A percentile compares a stretch with the other conserved stretches of the same genome.
Evolutionary conservation across 768 basidiomycete species (phyloP).

Genomic region (Russula dissimulans): DNA sequence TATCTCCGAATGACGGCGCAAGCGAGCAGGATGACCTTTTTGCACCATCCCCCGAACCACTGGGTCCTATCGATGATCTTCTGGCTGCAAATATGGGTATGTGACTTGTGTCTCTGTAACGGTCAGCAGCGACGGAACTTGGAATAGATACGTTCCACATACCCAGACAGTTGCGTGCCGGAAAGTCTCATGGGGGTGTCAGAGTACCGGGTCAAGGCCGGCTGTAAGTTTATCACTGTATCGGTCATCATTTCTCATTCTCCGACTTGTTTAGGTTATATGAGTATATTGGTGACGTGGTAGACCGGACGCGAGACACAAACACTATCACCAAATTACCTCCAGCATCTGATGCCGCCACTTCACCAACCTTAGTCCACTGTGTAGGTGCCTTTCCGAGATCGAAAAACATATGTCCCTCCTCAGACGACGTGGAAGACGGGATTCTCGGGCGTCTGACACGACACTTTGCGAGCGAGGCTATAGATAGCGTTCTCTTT

Average conservation of each 20-base stretch:
- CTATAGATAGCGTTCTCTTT: background rate
- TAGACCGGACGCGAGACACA: background rate
- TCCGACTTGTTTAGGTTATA: conserved; percentile 1
- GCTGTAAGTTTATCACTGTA: background rate
- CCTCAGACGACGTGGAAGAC: conserved; percentile 1
- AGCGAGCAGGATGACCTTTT: background rate
- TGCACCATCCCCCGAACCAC: background rate
- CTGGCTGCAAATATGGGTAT: conserved; percentile 7
- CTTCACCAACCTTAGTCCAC: background rate
- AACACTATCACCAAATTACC: background rate
- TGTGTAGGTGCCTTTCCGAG: background rate
- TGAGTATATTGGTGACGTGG: background rate
- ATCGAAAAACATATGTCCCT: background rate
- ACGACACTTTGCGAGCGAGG: background rate
- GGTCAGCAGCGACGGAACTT: background rate
- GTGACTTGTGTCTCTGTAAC: background rate
- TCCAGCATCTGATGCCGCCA: background rate
- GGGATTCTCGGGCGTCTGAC: background rate
- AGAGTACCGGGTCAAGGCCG: background rate
- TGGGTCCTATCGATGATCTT: background rate
- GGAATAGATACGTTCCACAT: conserved; percentile 2
- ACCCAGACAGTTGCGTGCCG: background rate
- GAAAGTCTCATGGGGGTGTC: background rate
- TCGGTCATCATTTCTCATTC: background rate
- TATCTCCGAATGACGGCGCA: background rate